phyloP scores from a whole-genome alignment of 257 asterid species.

The Cordia subcordata region DNA sequence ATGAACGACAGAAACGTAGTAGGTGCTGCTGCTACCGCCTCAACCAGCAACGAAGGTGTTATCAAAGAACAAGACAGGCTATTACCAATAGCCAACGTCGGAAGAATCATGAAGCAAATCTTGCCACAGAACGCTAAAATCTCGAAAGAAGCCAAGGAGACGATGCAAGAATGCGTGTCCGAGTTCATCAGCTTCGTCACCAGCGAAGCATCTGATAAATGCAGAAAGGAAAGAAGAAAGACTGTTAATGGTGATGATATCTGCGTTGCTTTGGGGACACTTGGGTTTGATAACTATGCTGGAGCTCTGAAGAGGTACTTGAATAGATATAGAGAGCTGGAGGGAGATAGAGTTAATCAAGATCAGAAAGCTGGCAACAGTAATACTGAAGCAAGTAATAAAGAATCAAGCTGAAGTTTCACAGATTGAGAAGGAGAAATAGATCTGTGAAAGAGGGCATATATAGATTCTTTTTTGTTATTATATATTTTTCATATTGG shows the following conservation, averaged over 20 bases:
- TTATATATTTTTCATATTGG: not conserved
- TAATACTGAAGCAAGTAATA: conserved; percentile 16
- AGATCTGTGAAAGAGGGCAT: not conserved
- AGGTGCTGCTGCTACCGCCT: conserved; percentile 13
- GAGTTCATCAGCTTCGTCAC: conserved; percentile 73
- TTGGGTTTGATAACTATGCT: conserved; percentile 61
- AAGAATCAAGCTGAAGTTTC: conserved; percentile 12
- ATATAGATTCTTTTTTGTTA: not conserved
- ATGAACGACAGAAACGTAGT: conserved; percentile 29
- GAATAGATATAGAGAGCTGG: conserved; percentile 54
- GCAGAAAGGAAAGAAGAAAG: conserved; percentile 57
- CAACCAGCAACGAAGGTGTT: conserved; percentile 11
- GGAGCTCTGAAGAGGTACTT: conserved; percentile 49
- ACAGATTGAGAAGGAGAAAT: not conserved
- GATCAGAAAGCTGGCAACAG: conserved; percentile 17
- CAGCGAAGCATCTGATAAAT: conserved; percentile 66
- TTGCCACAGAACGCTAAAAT: conserved; percentile 60
- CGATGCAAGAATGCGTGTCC: conserved; percentile 77
- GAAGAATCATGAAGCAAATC: conserved; percentile 67
- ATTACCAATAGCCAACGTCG: conserved; percentile 70
- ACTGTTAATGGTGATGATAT: conserved; percentile 72
- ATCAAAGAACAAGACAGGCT: conserved; percentile 44
- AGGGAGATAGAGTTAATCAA: conserved; percentile 34
- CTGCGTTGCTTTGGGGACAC: conserved; percentile 49
- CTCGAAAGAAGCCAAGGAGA: conserved; percentile 75